Conservation (phyloP, 352 stramenopile species). For the Thraustochytrium striatum region DNA sequence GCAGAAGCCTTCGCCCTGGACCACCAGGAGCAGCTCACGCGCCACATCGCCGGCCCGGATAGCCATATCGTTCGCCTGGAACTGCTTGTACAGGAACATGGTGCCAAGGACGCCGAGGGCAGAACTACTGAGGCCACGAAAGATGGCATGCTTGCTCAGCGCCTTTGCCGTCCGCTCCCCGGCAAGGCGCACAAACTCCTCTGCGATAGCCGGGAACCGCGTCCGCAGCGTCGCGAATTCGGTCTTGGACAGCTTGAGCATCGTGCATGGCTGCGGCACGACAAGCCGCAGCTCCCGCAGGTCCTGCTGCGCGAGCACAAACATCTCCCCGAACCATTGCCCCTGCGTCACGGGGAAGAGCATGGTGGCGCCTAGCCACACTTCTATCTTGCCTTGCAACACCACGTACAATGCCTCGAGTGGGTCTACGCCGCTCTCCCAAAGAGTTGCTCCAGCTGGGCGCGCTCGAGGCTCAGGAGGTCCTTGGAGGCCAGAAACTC, state of each 20-base stretch:
- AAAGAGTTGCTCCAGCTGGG: neutral
- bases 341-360: neutral
- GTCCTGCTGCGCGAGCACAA: slow-evolving; percentile 1
- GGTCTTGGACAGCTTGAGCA: neutral
- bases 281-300: neutral
- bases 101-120: neutral
- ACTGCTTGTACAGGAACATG: slow-evolving; percentile 13
- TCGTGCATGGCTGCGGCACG: neutral
- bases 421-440: neutral
- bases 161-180: neutral
- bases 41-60: neutral
- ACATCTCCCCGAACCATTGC: slow-evolving; percentile 32
- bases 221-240: neutral
- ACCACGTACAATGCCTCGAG: slow-evolving; percentile 1
- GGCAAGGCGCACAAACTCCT: neutral
- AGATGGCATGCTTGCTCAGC: neutral
- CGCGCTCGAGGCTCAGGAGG: neutral
- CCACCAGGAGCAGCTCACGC: neutral
- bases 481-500: neutral
- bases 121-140: neutral
- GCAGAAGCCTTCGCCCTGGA: neutral
- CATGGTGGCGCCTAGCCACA: neutral
- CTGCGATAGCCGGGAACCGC: neutral
- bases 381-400: neutral
- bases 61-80: neutral